Evolutionary conservation across 2,329 filamentous ascomycete genomes (phyloP), one percentile per base, ranked within the genome.

Genomic region (Aspergillus vadensis): DNA sequence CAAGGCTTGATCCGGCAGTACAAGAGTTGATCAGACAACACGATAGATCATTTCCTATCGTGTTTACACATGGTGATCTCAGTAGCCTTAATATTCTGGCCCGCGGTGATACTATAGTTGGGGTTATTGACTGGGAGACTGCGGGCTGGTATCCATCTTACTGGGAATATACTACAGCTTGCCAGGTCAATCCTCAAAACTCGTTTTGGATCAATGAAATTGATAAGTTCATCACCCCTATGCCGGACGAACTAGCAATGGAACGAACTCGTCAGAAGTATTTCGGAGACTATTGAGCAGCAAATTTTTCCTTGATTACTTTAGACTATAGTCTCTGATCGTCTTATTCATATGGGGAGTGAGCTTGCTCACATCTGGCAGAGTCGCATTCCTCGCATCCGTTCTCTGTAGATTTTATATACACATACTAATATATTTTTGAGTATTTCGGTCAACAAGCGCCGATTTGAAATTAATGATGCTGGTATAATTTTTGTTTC

Each of bases 1-100:
- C 66, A 39, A 57, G 58, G 3, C 61, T 72, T 47, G 56, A 66
- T 21, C 55, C 60, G 19, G 66, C 70, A n/a, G 23, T 75, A 27
- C 65, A 78, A 44, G 65, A 76, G 6, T 64, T 80, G 12, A 75
- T 77, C 17, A 68, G 59, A 39, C 63, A 69, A 57, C 74, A 79
- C 50, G 63, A 64, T 49, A 64, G 65, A 7, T 30, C 61, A 36
- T 76, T 70, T 72, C 67, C 67, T 25, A 63, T 74, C 7, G 74
- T 80, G 1, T 80, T 86, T 60, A 82, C 82, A 1, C 82, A 86
- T 70, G 78, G 78, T 3, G 83, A 86, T 67, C 72, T 86, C 71
- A 44, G 81, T 75, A 72, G 69, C 9, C 67, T 72, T 3, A 74
- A 76, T 41, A 72, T 75, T 39, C 61, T 76, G 47, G 64, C 64